Evolutionary conservation across 345 rosid genomes (phyloP).

Genomic region (Populus alba): DNA sequence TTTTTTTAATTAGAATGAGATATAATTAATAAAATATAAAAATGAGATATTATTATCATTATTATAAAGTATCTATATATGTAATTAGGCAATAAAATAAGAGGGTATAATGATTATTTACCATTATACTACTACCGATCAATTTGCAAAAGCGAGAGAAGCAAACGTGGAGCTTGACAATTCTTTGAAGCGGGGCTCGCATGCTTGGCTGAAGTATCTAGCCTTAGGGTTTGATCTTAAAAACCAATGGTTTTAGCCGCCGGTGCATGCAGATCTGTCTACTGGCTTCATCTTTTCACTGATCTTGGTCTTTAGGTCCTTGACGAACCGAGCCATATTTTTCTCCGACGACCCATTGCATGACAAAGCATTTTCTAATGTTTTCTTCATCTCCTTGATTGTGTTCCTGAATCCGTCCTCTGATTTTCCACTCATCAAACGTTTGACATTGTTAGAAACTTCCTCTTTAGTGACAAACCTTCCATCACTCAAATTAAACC

Average conservation of each 20-base stretch:
- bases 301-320: slow-evolving; percentile 32
- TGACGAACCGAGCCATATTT: slow-evolving; percentile 45
- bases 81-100: no score
- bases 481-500: slow-evolving; percentile 50
- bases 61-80: no score
- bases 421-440: slow-evolving; percentile 50
- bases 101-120: no score
- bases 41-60: no score
- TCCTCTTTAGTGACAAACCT: slow-evolving; percentile 37
- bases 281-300: background rate
- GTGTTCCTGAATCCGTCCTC: slow-evolving; percentile 30
- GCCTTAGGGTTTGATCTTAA: no score
- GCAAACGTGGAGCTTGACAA: no score
- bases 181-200: no score
- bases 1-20: no score
- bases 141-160: no score
- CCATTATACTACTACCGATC: no score
- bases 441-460: slow-evolving; percentile 37
- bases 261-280: background rate
- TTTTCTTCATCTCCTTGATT: slow-evolving; percentile 42
- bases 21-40: no score
- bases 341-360: slow-evolving; percentile 45
- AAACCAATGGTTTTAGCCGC: background rate
- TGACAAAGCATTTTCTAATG: slow-evolving; percentile 40
- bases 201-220: no score